Conservation (phyloP, 129 eudicot species). For the Deinandra increscens region DNA sequence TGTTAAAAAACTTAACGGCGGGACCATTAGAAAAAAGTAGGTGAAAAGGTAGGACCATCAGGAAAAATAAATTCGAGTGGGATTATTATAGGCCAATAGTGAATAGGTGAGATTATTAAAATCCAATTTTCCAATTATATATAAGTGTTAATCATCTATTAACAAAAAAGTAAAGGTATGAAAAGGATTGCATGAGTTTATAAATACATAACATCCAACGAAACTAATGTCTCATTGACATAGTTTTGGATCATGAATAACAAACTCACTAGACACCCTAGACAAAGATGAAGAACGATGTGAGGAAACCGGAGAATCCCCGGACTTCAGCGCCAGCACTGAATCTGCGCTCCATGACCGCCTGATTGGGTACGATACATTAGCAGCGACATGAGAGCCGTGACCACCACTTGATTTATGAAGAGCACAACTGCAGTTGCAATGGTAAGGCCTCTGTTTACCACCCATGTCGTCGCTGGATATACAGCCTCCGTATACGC, state of each 20-base stretch:
- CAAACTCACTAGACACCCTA: background rate
- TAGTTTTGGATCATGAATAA: background rate
- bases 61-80: too few relatives aligned
- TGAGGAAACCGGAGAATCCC: background rate
- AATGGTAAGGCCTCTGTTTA: constrained; percentile 55
- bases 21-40: too few relatives aligned
- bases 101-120: too few relatives aligned
- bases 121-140: too few relatives aligned
- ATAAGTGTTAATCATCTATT: background rate
- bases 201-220: background rate
- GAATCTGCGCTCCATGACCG: constrained; percentile 11
- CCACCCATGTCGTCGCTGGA: constrained; percentile 33
- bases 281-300: background rate
- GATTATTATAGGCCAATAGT: too few relatives aligned
- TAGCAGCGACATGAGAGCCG: constrained; percentile 14
- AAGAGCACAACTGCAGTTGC: constrained; percentile 60
- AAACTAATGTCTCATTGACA: background rate
- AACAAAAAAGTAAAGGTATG: too few relatives aligned
- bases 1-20: too few relatives aligned
- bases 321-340: background rate
- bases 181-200: too few relatives aligned
- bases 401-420: constrained; percentile 35
- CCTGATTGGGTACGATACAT: constrained; percentile 1
- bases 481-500: constrained; percentile 43
- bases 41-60: too few relatives aligned